Evolutionary conservation across 768 basidiomycete genomes (phyloP), one percentile per base, ranked within the genome.

Genomic region (Boletus tylopilopsis): DNA sequence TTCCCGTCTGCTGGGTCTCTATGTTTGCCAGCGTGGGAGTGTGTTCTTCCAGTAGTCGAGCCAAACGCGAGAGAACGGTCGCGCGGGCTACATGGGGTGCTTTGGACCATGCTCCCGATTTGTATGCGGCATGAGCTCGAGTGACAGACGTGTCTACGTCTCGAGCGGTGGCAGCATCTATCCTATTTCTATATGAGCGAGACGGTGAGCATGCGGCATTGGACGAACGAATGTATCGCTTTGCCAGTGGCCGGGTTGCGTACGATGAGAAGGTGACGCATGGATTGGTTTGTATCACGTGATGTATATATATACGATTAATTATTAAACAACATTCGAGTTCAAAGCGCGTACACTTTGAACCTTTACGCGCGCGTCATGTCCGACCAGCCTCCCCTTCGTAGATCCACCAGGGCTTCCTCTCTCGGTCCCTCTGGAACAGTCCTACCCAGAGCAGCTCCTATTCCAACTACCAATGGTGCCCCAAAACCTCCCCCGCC

Each of bases 1-100:
- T 75, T 11, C 90, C 90, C 0, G 90, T 92, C 65, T 93, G 90
- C 41, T 83, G 50, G 2, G 81, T 79, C 67, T 93, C 90, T 18
- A 86, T 69, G 33, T 69, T 64, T 2, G 87, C 86, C 12, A 90
- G 62, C 22, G 82, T 75, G 0, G 78, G 73, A 16, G 86, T 67
- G 55, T 70, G 75, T 16, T 72, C 71, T 56, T 85, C 83, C 9
- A 92, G 72, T 6, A 74, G 62, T 9, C 80, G 72, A 9, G 89
- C 88, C 30, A 93, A 72, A 37, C 76, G 77, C 4, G 80, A 75
- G 6, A 92, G 74, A 16, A 85, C 76, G 51, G 73, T 75, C 7
- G 90, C 84, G 37, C 90, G 85, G 30, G 77, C 64, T 0, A 80
- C 59, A 2, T 75, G 64, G 6, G 87, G 67, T 4, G 82, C 69